A percentile compares a stretch with the other conserved stretches of the same genome.
phyloP scores from a whole-genome alignment of 73 alveolate species.

The Breviolum minutum region DNA sequence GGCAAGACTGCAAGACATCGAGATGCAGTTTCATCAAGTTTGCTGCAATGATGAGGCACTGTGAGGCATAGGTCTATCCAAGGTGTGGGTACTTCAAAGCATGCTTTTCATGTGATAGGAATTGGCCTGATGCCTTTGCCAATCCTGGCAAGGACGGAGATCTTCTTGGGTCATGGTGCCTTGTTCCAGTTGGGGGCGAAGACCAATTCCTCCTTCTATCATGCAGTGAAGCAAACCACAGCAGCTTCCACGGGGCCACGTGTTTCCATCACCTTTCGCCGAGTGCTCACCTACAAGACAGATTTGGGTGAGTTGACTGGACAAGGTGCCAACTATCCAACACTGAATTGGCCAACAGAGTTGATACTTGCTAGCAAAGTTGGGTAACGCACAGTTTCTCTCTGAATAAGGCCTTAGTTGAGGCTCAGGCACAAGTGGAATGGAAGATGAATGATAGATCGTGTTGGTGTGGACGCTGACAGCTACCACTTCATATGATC shows the following conservation, averaged over 20 bases:
- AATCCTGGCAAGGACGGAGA: not conserved
- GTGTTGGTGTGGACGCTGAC: too few relatives aligned
- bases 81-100: not conserved
- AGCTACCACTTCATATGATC: too few relatives aligned
- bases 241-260: constrained; percentile 28
- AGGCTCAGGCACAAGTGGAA: too few relatives aligned
- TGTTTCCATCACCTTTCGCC: constrained; percentile 80
- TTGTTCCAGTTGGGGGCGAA: constrained; percentile 59
- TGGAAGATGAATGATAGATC: too few relatives aligned
- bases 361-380: not conserved
- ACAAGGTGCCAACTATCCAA: constrained; percentile 19
- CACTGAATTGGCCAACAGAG: constrained; percentile 48
- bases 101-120: too few relatives aligned
- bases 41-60: not conserved
- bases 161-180: constrained; percentile 77
- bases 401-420: too few relatives aligned
- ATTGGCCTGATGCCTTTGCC: too few relatives aligned
- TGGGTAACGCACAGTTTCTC: too few relatives aligned
- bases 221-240: constrained; percentile 51
- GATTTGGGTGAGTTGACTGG: constrained; percentile 8
- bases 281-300: constrained; percentile 35
- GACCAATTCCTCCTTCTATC: constrained; percentile 59
- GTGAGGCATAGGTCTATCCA: not conserved
- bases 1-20: not conserved
- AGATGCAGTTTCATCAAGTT: not conserved